phyloP scores from a whole-genome alignment of 225 moss, liverwort and hornwort genomes.

The Thuidium tamariscinum region DNA sequence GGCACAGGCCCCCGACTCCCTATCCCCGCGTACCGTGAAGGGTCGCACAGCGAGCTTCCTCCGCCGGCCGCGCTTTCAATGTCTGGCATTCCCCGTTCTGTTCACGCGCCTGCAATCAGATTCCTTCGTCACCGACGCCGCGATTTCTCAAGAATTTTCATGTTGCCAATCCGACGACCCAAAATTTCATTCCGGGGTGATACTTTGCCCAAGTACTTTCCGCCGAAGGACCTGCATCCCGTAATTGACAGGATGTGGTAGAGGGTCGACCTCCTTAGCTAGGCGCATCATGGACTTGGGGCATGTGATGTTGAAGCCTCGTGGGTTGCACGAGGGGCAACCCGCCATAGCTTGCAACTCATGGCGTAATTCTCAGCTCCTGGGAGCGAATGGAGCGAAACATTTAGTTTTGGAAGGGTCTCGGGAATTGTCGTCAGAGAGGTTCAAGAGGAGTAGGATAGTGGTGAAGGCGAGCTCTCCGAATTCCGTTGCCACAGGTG shows the following conservation, averaged over 20 bases:
- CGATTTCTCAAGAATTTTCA: background rate
- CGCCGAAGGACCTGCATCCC: background rate
- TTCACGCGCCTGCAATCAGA: conserved; percentile 1
- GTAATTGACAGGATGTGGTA: conserved; percentile 3
- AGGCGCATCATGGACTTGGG: background rate
- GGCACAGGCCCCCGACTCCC: background rate
- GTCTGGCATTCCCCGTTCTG: background rate
- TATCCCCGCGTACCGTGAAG: background rate
- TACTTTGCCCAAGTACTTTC: background rate
- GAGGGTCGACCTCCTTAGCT: background rate
- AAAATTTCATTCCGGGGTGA: background rate
- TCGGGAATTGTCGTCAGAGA: background rate
- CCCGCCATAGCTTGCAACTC: background rate
- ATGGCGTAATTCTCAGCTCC: conserved; percentile 7
- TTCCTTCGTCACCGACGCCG: conserved; percentile 7
- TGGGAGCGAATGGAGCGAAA: background rate
- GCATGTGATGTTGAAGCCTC: background rate
- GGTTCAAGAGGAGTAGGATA: background rate
- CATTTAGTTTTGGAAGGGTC: background rate
- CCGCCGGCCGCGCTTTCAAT: background rate
- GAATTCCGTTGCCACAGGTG: conserved; percentile 32
- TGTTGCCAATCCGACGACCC: background rate
- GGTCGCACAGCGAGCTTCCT: background rate
- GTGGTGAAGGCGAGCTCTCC: conserved; percentile 6
- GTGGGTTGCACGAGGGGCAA: background rate